phyloP scores from a whole-genome alignment of 192 early-diverging fungal genomes.

The Coemansia sp. region DNA sequence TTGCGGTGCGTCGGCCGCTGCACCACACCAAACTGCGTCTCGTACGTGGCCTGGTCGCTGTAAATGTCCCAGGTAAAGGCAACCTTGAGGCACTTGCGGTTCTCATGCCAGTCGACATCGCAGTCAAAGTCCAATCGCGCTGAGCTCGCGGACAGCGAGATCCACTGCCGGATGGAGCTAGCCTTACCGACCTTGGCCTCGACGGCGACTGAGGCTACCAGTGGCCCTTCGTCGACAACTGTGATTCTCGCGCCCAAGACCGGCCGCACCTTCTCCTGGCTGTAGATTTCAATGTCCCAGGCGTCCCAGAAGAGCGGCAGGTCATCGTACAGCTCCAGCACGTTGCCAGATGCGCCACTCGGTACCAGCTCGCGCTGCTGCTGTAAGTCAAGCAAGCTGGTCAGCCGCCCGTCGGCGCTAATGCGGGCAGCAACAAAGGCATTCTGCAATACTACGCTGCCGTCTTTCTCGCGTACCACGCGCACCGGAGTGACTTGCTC shows the following conservation, averaged over 20 bases:
- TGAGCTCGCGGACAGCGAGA: constrained; percentile 76
- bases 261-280: constrained; percentile 81
- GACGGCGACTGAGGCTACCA: constrained; percentile 75
- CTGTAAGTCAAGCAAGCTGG: constrained; percentile 66
- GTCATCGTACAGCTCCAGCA: constrained; percentile 86
- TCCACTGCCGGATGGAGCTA: constrained; percentile 74
- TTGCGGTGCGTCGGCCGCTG: constrained; percentile 96
- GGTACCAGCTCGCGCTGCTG: constrained; percentile 60
- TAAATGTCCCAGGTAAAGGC: constrained; percentile 89
- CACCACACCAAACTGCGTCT: constrained; percentile 92
- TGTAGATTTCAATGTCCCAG: constrained; percentile 92
- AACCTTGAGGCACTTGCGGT: constrained; percentile 86
- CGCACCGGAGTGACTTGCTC: constrained; percentile 26
- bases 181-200: constrained; percentile 66
- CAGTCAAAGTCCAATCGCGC: constrained; percentile 86
- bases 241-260: constrained; percentile 52
- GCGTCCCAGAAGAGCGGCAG: constrained; percentile 89
- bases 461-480: constrained; percentile 27
- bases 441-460: constrained; percentile 72
- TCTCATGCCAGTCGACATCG: constrained; percentile 93
- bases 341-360: constrained; percentile 60
- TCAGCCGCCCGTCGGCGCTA: constrained; percentile 73
- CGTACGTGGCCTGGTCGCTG: constrained; percentile 89
- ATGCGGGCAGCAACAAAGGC: constrained; percentile 72
- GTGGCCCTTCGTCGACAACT: constrained; percentile 79